These are phyloP conservation scores for Rosa persica DNA, from an alignment of 306 rosid species.

Conservation along the genomic window DNA sequence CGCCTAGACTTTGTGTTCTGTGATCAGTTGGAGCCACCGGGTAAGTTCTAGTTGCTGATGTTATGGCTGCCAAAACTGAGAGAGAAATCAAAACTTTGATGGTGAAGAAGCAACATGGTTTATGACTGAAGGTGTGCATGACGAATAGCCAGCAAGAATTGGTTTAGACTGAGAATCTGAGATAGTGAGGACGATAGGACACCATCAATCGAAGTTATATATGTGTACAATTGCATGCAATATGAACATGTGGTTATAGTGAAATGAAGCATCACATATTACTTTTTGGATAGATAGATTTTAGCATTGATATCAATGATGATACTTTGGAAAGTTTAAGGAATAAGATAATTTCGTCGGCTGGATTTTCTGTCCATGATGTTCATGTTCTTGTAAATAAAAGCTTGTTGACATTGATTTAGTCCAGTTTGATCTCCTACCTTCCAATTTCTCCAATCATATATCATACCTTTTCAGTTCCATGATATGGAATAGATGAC, in stretches of 20 bases:
- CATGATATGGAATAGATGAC: neutral
- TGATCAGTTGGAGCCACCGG: neutral
- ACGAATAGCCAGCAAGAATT: neutral
- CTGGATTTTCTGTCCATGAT: neutral
- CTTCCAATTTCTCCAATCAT: neutral
- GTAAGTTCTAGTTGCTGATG: neutral
- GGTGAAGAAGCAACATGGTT: constrained; percentile 8
- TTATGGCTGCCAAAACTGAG: neutral
- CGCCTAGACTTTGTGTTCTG: neutral
- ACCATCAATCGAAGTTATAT: neutral
- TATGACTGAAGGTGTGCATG: neutral
- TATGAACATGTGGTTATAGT: neutral
- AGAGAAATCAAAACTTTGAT: neutral
- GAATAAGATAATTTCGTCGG: neutral
- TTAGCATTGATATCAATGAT: neutral
- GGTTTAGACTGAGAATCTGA: neutral
- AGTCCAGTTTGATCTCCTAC: neutral
- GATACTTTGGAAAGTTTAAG: neutral
- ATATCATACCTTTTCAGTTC: neutral
- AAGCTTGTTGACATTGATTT: constrained; percentile 2
- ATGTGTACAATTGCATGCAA: neutral
- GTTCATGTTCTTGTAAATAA: neutral
- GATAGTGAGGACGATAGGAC: neutral
- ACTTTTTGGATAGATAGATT: neutral
- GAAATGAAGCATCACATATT: neutral